Evolutionary conservation across 2,329 filamentous ascomycete species (phyloP).

Genomic region (Exserohilum turcica): DNA sequence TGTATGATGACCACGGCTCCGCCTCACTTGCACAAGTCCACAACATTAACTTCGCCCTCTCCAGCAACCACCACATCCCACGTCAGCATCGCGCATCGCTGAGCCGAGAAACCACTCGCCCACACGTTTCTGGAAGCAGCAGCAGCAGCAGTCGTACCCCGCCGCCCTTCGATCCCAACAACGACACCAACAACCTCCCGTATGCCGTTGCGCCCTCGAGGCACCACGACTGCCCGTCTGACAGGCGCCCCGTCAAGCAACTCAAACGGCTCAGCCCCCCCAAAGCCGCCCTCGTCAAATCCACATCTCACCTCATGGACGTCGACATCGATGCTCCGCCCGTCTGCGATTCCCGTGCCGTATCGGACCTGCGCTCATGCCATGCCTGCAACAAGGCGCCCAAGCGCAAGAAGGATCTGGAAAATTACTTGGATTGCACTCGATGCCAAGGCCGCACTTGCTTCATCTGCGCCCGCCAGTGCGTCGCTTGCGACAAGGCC

Average conservation of each 20-base stretch:
- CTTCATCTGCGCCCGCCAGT: constrained; percentile 71
- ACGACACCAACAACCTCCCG: constrained; percentile 19
- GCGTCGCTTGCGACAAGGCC: constrained; percentile 56
- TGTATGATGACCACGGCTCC: constrained; percentile 15
- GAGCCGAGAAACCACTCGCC: constrained; percentile 14
- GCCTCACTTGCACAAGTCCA: not conserved
- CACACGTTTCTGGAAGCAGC: constrained; percentile 6
- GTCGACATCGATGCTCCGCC: constrained; percentile 25
- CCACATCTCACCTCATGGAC: constrained; percentile 43
- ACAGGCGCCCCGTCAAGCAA: constrained; percentile 41
- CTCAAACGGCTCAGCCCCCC: constrained; percentile 30
- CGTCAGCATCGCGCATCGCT: constrained; percentile 20
- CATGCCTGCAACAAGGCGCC: constrained; percentile 71
- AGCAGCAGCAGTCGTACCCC: constrained; percentile 11
- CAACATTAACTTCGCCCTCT: constrained; percentile 5
- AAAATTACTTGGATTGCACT: constrained; percentile 68
- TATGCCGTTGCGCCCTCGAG: constrained; percentile 13
- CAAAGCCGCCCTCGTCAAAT: constrained; percentile 32
- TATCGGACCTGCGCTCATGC: constrained; percentile 56
- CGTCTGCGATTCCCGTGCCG: constrained; percentile 7
- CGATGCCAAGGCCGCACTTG: constrained; percentile 67
- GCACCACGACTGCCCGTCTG: constrained; percentile 17
- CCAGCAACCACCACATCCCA: constrained; percentile 6
- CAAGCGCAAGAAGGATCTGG: constrained; percentile 67
- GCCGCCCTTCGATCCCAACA: constrained; percentile 21